These are phyloP conservation scores for Exserohilum turcica DNA, from an alignment of 2,329 filamentous ascomycete genomes.

Conservation along the genomic window DNA sequence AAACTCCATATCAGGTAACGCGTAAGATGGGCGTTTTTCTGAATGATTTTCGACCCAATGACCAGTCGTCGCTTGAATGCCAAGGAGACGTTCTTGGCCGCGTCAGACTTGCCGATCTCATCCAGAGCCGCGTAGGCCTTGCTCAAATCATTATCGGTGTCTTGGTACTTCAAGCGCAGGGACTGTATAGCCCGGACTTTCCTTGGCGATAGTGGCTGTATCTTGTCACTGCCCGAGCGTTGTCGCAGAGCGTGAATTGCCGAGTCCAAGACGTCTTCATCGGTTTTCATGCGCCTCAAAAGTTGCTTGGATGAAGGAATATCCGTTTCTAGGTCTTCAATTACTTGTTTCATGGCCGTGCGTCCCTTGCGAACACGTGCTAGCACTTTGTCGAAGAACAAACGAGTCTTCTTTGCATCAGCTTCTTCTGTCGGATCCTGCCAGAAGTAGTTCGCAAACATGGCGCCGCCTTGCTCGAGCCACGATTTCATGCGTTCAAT, in stretches of 20 bases:
- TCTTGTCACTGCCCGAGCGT: conserved; percentile 7
- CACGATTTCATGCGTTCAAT: conserved; percentile 38
- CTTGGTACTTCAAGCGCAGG: conserved; percentile 20
- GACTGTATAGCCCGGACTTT: conserved; percentile 17
- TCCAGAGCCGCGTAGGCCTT: conserved; percentile 21
- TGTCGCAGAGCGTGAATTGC: conserved; percentile 18
- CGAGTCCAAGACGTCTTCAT: conserved; percentile 31
- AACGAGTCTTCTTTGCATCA: conserved; percentile 25
- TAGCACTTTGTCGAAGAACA: conserved; percentile 28
- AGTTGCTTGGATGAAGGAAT: conserved; percentile 34
- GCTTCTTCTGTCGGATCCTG: conserved; percentile 37
- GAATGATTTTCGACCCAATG: conserved; percentile 28
- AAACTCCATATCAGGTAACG: conserved; percentile 37
- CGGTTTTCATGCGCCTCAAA: conserved; percentile 29
- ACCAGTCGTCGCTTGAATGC: conserved; percentile 30
- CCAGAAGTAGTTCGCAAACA: conserved; percentile 39
- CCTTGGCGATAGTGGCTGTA: conserved; percentile 10
- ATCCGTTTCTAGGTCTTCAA: conserved; percentile 32
- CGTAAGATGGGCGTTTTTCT: conserved; percentile 37
- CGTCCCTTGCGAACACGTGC: conserved; percentile 29
- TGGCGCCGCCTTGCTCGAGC: conserved; percentile 33
- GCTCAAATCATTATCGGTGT: conserved; percentile 28
- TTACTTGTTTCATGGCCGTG: conserved; percentile 28
- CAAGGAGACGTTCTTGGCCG: conserved; percentile 9
- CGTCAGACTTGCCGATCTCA: conserved; percentile 11